Conservation (phyloP, 306 rosid species). For the Lotus japonicus region DNA sequence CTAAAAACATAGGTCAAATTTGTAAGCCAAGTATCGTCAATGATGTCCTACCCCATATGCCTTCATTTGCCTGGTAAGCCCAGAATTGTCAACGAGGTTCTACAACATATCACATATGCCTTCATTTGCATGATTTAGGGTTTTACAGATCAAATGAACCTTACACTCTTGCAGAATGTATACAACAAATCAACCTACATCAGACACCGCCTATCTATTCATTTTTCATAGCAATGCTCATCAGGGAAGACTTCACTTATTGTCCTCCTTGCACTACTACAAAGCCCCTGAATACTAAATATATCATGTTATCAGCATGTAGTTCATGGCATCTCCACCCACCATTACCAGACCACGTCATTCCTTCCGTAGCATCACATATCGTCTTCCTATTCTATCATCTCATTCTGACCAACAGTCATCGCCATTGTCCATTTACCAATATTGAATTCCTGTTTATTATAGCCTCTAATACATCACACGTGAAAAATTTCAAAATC, state of each 20-base stretch:
- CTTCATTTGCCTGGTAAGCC: not conserved
- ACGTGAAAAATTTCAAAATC: not conserved
- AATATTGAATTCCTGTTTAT: not conserved
- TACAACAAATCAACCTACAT: no score
- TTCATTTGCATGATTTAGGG: no score
- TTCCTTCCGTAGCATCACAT: conserved; percentile 4
- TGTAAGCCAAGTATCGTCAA: not conserved
- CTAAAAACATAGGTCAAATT: not conserved
- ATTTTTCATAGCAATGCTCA: not conserved
- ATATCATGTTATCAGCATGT: not conserved
- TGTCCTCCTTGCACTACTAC: not conserved
- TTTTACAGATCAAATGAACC: no score
- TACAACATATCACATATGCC: no score
- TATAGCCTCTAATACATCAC: not conserved
- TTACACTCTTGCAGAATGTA: no score
- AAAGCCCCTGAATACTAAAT: not conserved
- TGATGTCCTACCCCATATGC: not conserved
- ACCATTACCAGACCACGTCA: not conserved
- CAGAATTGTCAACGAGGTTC: no score
- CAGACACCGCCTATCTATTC: not conserved
- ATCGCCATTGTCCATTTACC: not conserved
- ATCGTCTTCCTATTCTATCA: not conserved
- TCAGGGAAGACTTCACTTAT: not conserved
- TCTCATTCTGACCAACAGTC: not conserved
- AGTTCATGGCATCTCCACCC: conserved; percentile 4